Conservation (phyloP, 176 grass and related monocot genomes). For the Ensete glaucum region DNA sequence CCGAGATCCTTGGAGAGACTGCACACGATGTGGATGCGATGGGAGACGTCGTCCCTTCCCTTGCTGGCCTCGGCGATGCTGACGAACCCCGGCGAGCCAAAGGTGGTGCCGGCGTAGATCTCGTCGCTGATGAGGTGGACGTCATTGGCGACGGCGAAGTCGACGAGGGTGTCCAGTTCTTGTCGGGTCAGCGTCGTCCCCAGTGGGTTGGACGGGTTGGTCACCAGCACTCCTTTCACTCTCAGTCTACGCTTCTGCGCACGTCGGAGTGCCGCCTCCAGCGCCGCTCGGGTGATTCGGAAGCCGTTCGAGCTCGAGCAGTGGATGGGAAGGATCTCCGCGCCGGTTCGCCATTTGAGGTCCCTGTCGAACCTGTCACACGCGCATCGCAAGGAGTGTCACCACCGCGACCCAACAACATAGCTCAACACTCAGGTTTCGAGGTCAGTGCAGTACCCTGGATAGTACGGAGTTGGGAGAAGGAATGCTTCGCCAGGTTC, state of each 20-base stretch:
- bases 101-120: constrained; percentile 80
- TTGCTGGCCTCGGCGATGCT: constrained; percentile 60
- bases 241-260: constrained; percentile 38
- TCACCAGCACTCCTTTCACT: constrained; percentile 69
- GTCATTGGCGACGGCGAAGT: constrained; percentile 54
- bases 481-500: constrained; percentile 74
- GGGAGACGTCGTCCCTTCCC: background rate
- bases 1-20: constrained; percentile 94
- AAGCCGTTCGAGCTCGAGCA: constrained; percentile 61
- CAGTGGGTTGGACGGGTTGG: constrained; percentile 93
- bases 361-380: constrained; percentile 72
- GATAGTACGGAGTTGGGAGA: constrained; percentile 88
- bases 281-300: constrained; percentile 45
- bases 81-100: constrained; percentile 46
- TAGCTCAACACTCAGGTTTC: background rate
- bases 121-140: constrained; percentile 85
- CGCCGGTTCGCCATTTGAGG: constrained; percentile 89
- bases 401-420: background rate
- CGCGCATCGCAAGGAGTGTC: background rate
- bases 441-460: constrained; percentile 35
- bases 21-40: constrained; percentile 69
- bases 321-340: constrained; percentile 64
- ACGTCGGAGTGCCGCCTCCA: constrained; percentile 57
- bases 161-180: constrained; percentile 47
- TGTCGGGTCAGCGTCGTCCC: constrained; percentile 37